Percentiles rank a stretch among this genome's conserved stretches.
Evolutionary conservation across 2,329 filamentous ascomycete genomes (phyloP).

Genomic region (Fusarium falciforme): DNA sequence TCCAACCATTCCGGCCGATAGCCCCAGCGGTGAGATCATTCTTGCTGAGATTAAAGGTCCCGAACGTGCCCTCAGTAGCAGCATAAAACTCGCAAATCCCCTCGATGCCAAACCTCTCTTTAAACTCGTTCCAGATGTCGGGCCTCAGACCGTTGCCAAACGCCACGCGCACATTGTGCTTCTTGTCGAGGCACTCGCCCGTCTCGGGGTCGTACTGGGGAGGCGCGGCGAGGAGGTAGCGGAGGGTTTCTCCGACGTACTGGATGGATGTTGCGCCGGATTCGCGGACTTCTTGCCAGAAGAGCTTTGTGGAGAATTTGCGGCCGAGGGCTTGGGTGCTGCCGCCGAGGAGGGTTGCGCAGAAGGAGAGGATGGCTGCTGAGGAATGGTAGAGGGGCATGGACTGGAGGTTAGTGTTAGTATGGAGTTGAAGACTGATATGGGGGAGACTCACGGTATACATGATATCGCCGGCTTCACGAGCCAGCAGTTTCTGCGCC

Average conservation of each 20-base stretch:
- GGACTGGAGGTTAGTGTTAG: slow-evolving; percentile 58
- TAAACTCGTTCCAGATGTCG: slow-evolving; percentile 87
- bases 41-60: slow-evolving; percentile 76
- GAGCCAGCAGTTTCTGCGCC: slow-evolving; percentile 60
- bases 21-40: slow-evolving; percentile 82
- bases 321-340: slow-evolving; percentile 78
- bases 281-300: slow-evolving; percentile 81
- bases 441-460: slow-evolving; percentile 70
- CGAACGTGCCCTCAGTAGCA: slow-evolving; percentile 77
- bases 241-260: slow-evolving; percentile 89
- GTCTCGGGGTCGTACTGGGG: slow-evolving; percentile 71
- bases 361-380: slow-evolving; percentile 76
- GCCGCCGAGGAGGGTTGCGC: slow-evolving; percentile 68
- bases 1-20: slow-evolving; percentile 76
- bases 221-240: slow-evolving; percentile 80
- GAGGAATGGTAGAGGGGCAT: slow-evolving; percentile 94
- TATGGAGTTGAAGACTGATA: neutral
- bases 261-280: slow-evolving; percentile 81
- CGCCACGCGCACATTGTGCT: slow-evolving; percentile 78
- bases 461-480: slow-evolving; percentile 74
- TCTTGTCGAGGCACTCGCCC: slow-evolving; percentile 75
- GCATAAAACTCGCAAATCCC: slow-evolving; percentile 85
- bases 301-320: slow-evolving; percentile 81
- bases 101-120: slow-evolving; percentile 80
- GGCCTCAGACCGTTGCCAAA: slow-evolving; percentile 89